Evolutionary conservation across 2,329 filamentous ascomycete genomes (phyloP).

Genomic region (Dactylonectria estremocensis): DNA sequence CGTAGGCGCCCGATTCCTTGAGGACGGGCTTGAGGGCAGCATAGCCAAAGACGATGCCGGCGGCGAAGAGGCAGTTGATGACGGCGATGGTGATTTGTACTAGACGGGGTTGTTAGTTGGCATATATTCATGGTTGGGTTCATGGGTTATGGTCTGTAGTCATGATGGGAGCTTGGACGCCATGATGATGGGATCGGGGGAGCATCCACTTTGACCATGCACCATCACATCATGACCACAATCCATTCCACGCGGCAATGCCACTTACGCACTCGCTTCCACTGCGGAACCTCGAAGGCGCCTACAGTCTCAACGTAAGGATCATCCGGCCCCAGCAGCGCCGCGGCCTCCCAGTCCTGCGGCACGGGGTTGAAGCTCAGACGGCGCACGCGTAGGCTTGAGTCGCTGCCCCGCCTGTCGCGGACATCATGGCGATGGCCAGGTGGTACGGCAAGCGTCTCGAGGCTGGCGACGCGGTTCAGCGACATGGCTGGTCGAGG

Average conservation of each 20-base stretch:
- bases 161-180: neutral
- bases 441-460: conserved; percentile 59
- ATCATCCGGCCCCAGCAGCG: conserved; percentile 56
- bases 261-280: conserved; percentile 67
- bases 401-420: conserved; percentile 59
- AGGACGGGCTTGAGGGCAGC: conserved; percentile 88
- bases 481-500: conserved; percentile 62
- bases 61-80: conserved; percentile 76
- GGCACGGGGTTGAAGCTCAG: conserved; percentile 70
- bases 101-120: conserved; percentile 18
- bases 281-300: conserved; percentile 68
- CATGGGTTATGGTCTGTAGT: conserved; percentile 19
- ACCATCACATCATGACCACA: neutral
- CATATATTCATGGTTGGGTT: neutral
- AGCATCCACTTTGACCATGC: too few species aligned
- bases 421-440: conserved; percentile 49
- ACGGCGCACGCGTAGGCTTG: conserved; percentile 63
- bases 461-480: conserved; percentile 67
- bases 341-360: conserved; percentile 63
- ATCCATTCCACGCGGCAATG: neutral
- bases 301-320: conserved; percentile 60
- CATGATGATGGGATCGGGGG: neutral
- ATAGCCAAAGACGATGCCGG: conserved; percentile 88
- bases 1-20: conserved; percentile 80
- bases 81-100: conserved; percentile 51